Percentiles rank a stretch among this genome's conserved stretches.
Evolutionary conservation across 129 eudicot genomes (phyloP).

Genomic region (Heracleum sosnowskyi): DNA sequence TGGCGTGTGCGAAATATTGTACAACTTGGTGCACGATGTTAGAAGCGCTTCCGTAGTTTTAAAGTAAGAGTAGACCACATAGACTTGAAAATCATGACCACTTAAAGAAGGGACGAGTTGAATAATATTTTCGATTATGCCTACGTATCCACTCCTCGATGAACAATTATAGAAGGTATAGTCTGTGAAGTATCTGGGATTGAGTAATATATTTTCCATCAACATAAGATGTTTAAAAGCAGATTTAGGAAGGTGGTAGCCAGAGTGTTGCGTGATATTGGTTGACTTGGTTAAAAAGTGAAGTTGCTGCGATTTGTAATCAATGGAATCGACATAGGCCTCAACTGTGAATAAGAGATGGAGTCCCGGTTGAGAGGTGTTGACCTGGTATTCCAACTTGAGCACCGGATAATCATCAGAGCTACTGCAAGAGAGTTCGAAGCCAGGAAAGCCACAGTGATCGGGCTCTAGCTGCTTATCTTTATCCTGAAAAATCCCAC

Average conservation of each 20-base stretch:
- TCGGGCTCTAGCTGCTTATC: not conserved
- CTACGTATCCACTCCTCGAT: not conserved
- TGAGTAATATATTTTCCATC: not conserved
- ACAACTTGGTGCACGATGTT: conserved; percentile 1
- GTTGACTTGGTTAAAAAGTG: not conserved
- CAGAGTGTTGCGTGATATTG: not conserved
- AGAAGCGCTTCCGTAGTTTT: not conserved
- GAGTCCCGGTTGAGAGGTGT: not conserved
- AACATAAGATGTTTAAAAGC: not conserved
- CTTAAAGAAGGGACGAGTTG: not conserved
- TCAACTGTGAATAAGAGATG: not conserved
- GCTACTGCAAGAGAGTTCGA: conserved; percentile 3
- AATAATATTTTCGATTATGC: not conserved
- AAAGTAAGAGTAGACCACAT: not conserved
- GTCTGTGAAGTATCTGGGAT: not conserved
- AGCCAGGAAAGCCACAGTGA: conserved; percentile 9
- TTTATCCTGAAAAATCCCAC: not conserved
- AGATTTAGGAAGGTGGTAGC: not conserved
- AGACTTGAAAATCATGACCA: not conserved
- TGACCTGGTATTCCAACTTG: not conserved
- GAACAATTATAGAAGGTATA: not conserved
- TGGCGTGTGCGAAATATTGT: not conserved
- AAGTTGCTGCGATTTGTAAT: not conserved
- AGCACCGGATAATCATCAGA: not conserved
- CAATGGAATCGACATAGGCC: not conserved